A percentile compares a stretch with the other conserved stretches of the same genome.
Conservation (phyloP, 495 filamentous ascomycete genomes). For the Neurospora sp. region DNA sequence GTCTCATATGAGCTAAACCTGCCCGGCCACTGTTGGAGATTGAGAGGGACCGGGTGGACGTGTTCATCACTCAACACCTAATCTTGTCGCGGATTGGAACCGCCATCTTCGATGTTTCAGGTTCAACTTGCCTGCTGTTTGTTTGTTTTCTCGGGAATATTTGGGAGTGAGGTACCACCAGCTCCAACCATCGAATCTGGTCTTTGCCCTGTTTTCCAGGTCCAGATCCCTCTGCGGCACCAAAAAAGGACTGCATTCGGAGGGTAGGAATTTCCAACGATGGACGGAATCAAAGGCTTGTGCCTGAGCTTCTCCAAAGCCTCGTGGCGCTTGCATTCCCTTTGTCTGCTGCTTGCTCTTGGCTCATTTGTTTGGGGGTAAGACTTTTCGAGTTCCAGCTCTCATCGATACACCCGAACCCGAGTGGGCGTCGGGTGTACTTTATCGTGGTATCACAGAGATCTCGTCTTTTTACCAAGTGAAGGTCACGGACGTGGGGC, state of each 20-base stretch:
- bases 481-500: background rate
- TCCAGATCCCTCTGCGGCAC: background rate
- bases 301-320: slow-evolving; percentile 22
- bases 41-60: background rate
- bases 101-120: background rate
- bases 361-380: slow-evolving; percentile 52
- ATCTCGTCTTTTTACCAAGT: background rate
- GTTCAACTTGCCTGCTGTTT: background rate
- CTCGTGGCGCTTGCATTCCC: slow-evolving; percentile 31
- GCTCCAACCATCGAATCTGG: background rate
- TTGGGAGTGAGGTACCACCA: background rate
- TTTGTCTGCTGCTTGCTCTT: slow-evolving; percentile 45
- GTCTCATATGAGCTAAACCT: background rate
- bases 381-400: slow-evolving; percentile 6
- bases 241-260: background rate
- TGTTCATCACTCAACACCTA: background rate
- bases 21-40: background rate
- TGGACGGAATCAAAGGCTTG: background rate
- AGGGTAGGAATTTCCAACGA: background rate
- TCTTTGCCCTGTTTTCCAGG: background rate
- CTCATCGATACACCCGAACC: background rate
- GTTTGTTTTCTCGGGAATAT: background rate
- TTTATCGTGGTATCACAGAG: background rate
- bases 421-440: background rate
- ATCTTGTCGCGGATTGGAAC: background rate